A percentile compares a stretch with the other conserved stretches of the same genome.
phyloP scores from a whole-genome alignment of 768 basidiomycete species.

The Suillus lakei region DNA sequence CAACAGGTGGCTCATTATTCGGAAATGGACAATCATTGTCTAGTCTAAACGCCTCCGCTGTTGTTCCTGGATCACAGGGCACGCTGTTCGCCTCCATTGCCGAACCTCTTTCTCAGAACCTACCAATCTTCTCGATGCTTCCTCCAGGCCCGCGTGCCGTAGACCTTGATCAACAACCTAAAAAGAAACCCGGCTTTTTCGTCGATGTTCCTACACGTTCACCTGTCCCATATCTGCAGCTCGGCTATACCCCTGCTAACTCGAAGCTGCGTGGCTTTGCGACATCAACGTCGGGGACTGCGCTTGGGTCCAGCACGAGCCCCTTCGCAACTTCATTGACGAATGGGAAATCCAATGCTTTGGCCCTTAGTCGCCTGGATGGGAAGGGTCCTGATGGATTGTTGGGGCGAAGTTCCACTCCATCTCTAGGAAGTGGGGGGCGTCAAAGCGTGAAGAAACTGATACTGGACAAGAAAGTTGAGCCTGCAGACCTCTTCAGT shows the following conservation, averaged over 20 bases:
- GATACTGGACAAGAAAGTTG: conserved; percentile 84
- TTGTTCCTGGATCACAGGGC: conserved; percentile 55
- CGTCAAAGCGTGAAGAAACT: conserved; percentile 92
- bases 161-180: conserved; percentile 62
- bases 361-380: conserved; percentile 58
- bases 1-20: conserved; percentile 47
- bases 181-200: conserved; percentile 81
- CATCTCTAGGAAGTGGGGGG: conserved; percentile 68
- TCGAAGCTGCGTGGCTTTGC: conserved; percentile 75
- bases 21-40: conserved; percentile 34
- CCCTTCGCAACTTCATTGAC: conserved; percentile 52
- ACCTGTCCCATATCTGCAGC: conserved; percentile 64
- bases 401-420: conserved; percentile 58
- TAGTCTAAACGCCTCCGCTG: conserved; percentile 45
- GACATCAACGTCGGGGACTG: conserved; percentile 45
- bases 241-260: conserved; percentile 65
- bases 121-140: conserved; percentile 77
- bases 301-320: conserved; percentile 37
- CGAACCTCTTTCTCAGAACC: conserved; percentile 75
- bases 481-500: conserved; percentile 72
- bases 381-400: conserved; percentile 49
- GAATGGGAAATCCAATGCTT: conserved; percentile 57
- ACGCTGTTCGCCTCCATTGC: conserved; percentile 85
- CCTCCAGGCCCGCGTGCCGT: conserved; percentile 70
- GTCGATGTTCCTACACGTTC: conserved; percentile 78